A percentile compares a stretch with the other conserved stretches of the same genome.
phyloP scores from a whole-genome alignment of 257 asterid genomes.

The Echites panduratus region DNA sequence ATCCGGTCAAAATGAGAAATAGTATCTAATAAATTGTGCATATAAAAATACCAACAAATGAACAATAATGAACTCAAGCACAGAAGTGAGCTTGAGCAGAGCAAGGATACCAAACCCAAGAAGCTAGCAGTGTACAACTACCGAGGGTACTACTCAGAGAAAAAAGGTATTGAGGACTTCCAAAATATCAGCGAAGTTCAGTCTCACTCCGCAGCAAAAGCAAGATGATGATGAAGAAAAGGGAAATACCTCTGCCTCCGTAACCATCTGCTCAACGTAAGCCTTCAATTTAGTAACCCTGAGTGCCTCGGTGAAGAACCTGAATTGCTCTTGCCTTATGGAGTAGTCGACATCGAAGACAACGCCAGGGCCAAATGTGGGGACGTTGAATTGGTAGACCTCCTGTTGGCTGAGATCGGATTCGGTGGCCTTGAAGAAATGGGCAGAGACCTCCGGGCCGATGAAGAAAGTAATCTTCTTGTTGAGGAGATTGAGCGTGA shows the following conservation, averaged over 20 bases:
- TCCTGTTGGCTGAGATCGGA: slow-evolving; percentile 95
- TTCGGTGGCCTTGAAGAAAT: slow-evolving; percentile 91
- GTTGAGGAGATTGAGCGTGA: slow-evolving; percentile 57
- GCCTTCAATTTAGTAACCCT: slow-evolving; percentile 76
- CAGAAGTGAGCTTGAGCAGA: not conserved
- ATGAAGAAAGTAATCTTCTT: slow-evolving; percentile 83
- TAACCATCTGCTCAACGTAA: slow-evolving; percentile 84
- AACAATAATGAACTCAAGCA: not conserved
- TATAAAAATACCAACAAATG: not conserved
- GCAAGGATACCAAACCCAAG: not conserved
- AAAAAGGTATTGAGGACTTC: not conserved
- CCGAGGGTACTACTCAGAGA: not conserved
- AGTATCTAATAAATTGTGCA: not conserved
- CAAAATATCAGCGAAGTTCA: not conserved
- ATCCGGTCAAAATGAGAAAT: not conserved
- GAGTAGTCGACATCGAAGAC: slow-evolving; percentile 91
- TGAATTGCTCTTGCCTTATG: slow-evolving; percentile 86
- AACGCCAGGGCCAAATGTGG: slow-evolving; percentile 94
- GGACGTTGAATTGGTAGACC: slow-evolving; percentile 91
- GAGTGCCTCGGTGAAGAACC: slow-evolving; percentile 90
- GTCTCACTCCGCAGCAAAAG: not conserved
- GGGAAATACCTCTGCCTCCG: slow-evolving; percentile 68
- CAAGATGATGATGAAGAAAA: not conserved
- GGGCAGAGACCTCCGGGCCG: slow-evolving; percentile 94
- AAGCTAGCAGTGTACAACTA: too few species aligned